Evolutionary conservation across 2,329 filamentous ascomycete species (phyloP).

Genomic region (Plenodomus lindquistii): DNA sequence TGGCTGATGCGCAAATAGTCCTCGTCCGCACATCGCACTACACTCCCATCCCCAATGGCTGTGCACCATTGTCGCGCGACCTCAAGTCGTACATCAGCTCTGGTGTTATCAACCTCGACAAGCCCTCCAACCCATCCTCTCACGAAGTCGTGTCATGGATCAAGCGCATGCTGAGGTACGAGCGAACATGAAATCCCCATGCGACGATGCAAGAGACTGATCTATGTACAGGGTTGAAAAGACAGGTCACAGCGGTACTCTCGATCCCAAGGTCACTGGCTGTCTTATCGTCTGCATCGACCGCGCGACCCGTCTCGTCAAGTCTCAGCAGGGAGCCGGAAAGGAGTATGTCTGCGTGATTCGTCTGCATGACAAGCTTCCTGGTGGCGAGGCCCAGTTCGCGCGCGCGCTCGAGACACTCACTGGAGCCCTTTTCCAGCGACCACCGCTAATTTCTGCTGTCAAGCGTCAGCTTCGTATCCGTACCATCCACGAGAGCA

Average conservation of each 20-base stretch:
- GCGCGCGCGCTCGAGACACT: constrained; percentile 92
- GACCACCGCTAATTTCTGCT: constrained; percentile 94
- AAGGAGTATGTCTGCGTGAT: constrained; percentile 99
- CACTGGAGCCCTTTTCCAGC: constrained; percentile 95
- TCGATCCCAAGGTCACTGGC: constrained; percentile 97
- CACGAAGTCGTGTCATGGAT: constrained; percentile 99
- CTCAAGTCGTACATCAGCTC: constrained; percentile 96
- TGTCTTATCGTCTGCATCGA: constrained; percentile 95
- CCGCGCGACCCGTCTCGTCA: constrained; percentile 94
- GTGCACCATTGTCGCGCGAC: constrained; percentile 88
- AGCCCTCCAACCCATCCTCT: constrained; percentile 94
- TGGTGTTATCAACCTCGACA: constrained; percentile 97
- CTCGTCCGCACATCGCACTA: constrained; percentile 94
- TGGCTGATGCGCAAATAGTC: constrained; percentile 58
- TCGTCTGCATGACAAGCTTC: constrained; percentile 91
- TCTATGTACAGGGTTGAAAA: constrained; percentile 72
- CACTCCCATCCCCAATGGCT: constrained; percentile 93
- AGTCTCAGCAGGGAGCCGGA: constrained; percentile 97
- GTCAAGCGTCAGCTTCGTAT: constrained; percentile 99
- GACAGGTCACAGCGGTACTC: constrained; percentile 96
- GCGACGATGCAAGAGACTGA: constrained; percentile 16
- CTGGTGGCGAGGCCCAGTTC: constrained; percentile 90
- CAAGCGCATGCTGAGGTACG: constrained; percentile 89
- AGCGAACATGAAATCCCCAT: not conserved
- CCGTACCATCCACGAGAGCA: constrained; percentile 96